A percentile compares a stretch with the other conserved stretches of the same genome.
phyloP scores from a whole-genome alignment of 2,329 filamentous ascomycete genomes.

The Penicillium sp. region DNA sequence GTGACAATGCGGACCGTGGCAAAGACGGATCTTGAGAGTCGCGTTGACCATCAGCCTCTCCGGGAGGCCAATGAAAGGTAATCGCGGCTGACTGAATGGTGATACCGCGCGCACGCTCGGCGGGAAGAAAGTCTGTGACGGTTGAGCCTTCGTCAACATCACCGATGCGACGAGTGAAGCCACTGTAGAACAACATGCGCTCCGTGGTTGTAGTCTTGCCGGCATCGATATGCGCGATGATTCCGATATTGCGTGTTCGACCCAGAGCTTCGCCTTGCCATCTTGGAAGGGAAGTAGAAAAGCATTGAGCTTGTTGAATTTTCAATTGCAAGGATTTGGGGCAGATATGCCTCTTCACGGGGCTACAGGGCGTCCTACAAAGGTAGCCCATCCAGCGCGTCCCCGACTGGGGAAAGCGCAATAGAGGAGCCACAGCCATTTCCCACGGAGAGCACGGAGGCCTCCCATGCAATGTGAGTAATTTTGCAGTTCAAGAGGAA shows the following conservation, averaged over 20 bases:
- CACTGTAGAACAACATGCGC: constrained; percentile 97
- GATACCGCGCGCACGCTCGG: constrained; percentile 87
- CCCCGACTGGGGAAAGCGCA: constrained; percentile 27
- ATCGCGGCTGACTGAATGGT: constrained; percentile 98
- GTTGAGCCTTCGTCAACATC: constrained; percentile 97
- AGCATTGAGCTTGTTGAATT: constrained; percentile 17
- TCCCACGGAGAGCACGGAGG: constrained; percentile 2
- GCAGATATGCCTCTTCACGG: constrained; percentile 10
- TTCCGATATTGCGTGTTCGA: constrained; percentile 88
- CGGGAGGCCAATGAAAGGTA: constrained; percentile 85
- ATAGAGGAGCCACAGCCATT: constrained; percentile 34
- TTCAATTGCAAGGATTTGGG: constrained; percentile 7
- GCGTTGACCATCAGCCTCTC: constrained; percentile 18
- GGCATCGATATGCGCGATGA: constrained; percentile 98
- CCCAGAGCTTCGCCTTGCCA: constrained; percentile 44
- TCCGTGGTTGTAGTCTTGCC: constrained; percentile 98
- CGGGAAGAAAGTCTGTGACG: constrained; percentile 92
- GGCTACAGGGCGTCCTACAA: constrained; percentile 14
- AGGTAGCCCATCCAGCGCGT: constrained; percentile 22
- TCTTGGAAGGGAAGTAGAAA: constrained; percentile 28
- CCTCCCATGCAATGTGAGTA: neutral
- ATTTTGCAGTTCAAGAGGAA: neutral
- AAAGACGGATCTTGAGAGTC: constrained; percentile 33
- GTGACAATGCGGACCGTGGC: constrained; percentile 54
- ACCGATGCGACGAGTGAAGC: constrained; percentile 81